These are phyloP conservation scores for Globisporangium middletonii DNA, from an alignment of 352 stramenopile species.

Conservation along the genomic window DNA sequence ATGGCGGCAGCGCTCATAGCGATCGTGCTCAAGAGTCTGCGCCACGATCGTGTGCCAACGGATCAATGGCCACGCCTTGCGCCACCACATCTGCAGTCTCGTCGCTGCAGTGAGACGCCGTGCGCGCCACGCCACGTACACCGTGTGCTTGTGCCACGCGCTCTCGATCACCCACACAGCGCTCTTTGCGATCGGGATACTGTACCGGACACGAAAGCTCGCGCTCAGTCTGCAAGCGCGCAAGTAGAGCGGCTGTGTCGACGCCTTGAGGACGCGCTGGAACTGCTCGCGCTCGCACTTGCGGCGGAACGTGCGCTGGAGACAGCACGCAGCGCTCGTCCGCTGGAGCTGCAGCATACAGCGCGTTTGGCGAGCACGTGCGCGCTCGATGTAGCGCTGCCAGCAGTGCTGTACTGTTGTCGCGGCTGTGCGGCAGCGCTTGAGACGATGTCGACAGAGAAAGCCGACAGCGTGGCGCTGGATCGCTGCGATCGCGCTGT, in stretches of 20 bases:
- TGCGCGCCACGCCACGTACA: slow-evolving; percentile 10
- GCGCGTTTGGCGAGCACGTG: slow-evolving; percentile 17
- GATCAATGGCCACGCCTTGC: neutral
- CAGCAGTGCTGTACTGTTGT: slow-evolving; percentile 35
- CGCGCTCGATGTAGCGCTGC: slow-evolving; percentile 12
- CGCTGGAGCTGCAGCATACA: slow-evolving; percentile 18
- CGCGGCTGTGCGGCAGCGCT: slow-evolving; percentile 18
- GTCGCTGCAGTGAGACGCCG: neutral
- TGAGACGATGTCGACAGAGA: slow-evolving; percentile 32
- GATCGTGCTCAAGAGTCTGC: no score
- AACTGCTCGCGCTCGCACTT: slow-evolving; percentile 24
- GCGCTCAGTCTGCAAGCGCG: slow-evolving; percentile 17
- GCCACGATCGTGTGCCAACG: slow-evolving; percentile 7
- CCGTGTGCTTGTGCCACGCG: slow-evolving; percentile 35
- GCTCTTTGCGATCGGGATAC: slow-evolving; percentile 34
- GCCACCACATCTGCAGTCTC: slow-evolving; percentile 7
- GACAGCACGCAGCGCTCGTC: slow-evolving; percentile 33
- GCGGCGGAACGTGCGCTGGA: slow-evolving; percentile 42
- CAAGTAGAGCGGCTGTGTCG: slow-evolving; percentile 43
- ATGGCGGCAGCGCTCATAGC: no score
- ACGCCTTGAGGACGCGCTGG: slow-evolving; percentile 22
- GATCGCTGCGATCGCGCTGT: slow-evolving; percentile 31
- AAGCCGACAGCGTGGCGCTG: slow-evolving; percentile 36
- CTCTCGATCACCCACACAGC: slow-evolving; percentile 39
- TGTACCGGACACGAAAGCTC: slow-evolving; percentile 27